phyloP scores from a whole-genome alignment of 805 yeast genomes.

The Zygotorulaspora florentina region DNA sequence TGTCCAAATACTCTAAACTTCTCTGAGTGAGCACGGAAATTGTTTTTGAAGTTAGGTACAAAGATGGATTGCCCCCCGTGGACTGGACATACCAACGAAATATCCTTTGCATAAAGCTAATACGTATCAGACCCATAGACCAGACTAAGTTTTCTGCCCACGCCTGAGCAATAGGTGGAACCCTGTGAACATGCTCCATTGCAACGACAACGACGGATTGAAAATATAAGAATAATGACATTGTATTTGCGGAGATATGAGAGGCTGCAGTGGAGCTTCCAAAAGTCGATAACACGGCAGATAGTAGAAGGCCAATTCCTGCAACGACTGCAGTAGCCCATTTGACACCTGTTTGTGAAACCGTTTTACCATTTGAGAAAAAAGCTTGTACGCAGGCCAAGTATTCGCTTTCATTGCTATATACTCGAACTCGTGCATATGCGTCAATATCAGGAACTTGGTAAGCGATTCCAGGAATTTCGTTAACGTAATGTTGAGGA shows the following conservation, averaged over 20 bases:
- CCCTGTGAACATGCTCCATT: conserved; percentile 79
- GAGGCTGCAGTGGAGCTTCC: conserved; percentile 90
- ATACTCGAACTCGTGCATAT: conserved; percentile 54
- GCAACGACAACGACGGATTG: conserved; percentile 80
- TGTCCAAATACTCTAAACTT: conserved; percentile 26
- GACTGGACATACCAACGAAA: conserved; percentile 82
- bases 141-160: conserved; percentile 92
- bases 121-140: conserved; percentile 88
- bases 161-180: conserved; percentile 88
- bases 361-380: conserved; percentile 74
- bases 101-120: conserved; percentile 76
- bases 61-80: conserved; percentile 83
- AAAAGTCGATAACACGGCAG: conserved; percentile 77
- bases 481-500: conserved; percentile 43
- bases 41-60: conserved; percentile 57
- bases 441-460: conserved; percentile 86
- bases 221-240: conserved; percentile 79
- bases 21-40: conserved; percentile 70
- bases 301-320: conserved; percentile 77
- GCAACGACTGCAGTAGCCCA: conserved; percentile 94
- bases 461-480: conserved; percentile 82
- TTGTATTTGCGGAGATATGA: conserved; percentile 81
- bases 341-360: conserved; percentile 72
- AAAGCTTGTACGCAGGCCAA: conserved; percentile 74
- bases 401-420: conserved; percentile 39